Conservation (phyloP, 177 flowering plant species). For the Tripterygium wilfordii region DNA sequence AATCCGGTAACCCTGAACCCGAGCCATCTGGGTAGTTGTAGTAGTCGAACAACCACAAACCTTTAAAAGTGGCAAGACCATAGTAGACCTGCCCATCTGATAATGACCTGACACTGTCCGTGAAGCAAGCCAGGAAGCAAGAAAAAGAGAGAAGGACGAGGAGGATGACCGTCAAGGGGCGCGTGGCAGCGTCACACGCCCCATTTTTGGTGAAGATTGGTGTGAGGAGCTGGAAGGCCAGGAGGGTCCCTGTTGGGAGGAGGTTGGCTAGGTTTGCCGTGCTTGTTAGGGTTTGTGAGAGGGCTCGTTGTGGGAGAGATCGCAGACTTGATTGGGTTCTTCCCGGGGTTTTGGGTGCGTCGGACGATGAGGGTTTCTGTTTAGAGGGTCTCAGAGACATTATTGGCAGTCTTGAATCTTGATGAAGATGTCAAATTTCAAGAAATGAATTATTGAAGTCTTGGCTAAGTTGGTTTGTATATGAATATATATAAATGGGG, state of each 20-base stretch:
- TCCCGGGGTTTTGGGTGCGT: conserved; percentile 6
- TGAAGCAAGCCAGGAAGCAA: conserved; percentile 64
- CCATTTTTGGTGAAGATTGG: conserved; percentile 82
- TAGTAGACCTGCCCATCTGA: conserved; percentile 51
- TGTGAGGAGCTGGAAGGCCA: conserved; percentile 75
- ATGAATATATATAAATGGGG: too few relatives aligned
- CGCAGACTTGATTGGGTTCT: conserved; percentile 8
- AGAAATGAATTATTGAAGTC: too few relatives aligned
- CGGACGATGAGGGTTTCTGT: too few relatives aligned
- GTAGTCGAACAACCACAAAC: conserved; percentile 62
- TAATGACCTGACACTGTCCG: conserved; percentile 59
- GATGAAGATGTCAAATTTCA: too few relatives aligned
- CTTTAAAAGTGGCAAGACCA: conserved; percentile 60
- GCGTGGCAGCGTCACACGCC: conserved; percentile 51
- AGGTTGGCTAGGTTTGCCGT: conserved; percentile 79
- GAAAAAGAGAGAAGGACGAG: conserved; percentile 46
- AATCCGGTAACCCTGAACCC: conserved; percentile 32
- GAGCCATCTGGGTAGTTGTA: conserved; percentile 36
- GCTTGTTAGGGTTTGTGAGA: conserved; percentile 47
- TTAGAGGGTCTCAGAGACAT: too few relatives aligned
- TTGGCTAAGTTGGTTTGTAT: too few relatives aligned
- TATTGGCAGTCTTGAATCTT: too few relatives aligned
- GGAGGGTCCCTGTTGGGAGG: conserved; percentile 81
- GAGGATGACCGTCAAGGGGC: conserved; percentile 42
- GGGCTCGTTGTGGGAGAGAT: conserved; percentile 32